Conservation (phyloP, 2,329 filamentous ascomycete species). For the Sporothrix phasma region DNA sequence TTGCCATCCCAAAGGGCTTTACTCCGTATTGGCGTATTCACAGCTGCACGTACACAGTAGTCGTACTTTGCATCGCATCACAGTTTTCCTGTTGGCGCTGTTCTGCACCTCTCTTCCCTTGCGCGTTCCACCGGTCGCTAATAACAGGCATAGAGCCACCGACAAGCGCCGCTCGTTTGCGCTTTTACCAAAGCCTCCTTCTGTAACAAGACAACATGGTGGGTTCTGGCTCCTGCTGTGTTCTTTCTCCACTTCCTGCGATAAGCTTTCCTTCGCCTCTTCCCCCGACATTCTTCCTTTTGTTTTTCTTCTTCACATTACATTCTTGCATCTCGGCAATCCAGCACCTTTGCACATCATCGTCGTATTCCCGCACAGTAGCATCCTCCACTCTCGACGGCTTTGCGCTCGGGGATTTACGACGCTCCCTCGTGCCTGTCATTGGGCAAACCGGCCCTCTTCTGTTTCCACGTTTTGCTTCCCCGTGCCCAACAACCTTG, state of each 20-base stretch:
- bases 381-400: background rate
- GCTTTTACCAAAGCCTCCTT: background rate
- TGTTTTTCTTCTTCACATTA: background rate
- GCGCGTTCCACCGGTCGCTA: background rate
- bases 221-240: conserved; percentile 1
- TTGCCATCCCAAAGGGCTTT: no score
- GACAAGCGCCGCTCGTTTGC: background rate
- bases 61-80: background rate
- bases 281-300: background rate
- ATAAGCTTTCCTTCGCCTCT: background rate
- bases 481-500: background rate
- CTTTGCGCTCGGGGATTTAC: background rate
- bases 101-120: background rate
- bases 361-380: background rate
- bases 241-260: background rate
- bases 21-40: no score
- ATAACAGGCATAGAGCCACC: background rate
- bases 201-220: background rate
- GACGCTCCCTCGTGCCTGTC: background rate
- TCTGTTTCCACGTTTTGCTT: conserved; percentile 8
- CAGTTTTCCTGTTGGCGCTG: background rate
- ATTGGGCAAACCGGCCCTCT: background rate
- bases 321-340: background rate
- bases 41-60: no score
- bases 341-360: background rate